Evolutionary conservation across 2,329 filamentous ascomycete species (phyloP).

Genomic region (Alternaria sp.): DNA sequence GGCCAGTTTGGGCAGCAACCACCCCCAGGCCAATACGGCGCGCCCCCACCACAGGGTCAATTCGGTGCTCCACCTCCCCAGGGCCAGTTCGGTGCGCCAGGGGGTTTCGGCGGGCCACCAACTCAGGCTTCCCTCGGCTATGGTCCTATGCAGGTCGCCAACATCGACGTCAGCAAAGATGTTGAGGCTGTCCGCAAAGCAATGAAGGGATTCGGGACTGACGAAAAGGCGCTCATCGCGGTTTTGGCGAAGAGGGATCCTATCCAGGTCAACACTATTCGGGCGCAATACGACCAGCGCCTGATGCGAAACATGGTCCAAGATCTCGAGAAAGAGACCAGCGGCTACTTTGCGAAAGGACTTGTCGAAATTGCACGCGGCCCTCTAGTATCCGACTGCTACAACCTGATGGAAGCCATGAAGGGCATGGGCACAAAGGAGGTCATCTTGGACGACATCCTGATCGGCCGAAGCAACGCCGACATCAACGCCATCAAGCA

Average conservation of each 20-base stretch:
- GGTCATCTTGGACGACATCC: slow-evolving; percentile 80
- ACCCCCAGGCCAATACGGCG: slow-evolving; percentile 25
- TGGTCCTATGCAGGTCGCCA: slow-evolving; percentile 65
- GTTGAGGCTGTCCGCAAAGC: slow-evolving; percentile 76
- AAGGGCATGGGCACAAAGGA: slow-evolving; percentile 87
- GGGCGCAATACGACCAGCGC: slow-evolving; percentile 67
- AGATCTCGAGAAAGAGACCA: slow-evolving; percentile 79
- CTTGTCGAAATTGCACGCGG: slow-evolving; percentile 78
- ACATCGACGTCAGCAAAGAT: slow-evolving; percentile 69
- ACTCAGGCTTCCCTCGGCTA: slow-evolving; percentile 71
- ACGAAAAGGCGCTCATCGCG: slow-evolving; percentile 78
- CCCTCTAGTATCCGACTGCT: slow-evolving; percentile 77
- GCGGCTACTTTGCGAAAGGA: slow-evolving; percentile 73
- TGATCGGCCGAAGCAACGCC: slow-evolving; percentile 83
- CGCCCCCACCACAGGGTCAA: slow-evolving; percentile 32
- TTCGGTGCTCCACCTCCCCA: slow-evolving; percentile 47
- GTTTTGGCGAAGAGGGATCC: slow-evolving; percentile 76
- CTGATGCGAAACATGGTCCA: slow-evolving; percentile 71
- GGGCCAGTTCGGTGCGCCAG: slow-evolving; percentile 15
- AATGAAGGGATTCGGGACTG: slow-evolving; percentile 93
- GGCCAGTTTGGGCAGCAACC: slow-evolving; percentile 27
- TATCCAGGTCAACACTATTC: slow-evolving; percentile 69
- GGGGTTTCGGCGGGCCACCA: slow-evolving; percentile 48
- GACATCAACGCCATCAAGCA: slow-evolving; percentile 86
- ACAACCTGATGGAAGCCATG: slow-evolving; percentile 73